phyloP scores from a whole-genome alignment of 805 yeast genomes.

The Ogataea paraovalis region DNA sequence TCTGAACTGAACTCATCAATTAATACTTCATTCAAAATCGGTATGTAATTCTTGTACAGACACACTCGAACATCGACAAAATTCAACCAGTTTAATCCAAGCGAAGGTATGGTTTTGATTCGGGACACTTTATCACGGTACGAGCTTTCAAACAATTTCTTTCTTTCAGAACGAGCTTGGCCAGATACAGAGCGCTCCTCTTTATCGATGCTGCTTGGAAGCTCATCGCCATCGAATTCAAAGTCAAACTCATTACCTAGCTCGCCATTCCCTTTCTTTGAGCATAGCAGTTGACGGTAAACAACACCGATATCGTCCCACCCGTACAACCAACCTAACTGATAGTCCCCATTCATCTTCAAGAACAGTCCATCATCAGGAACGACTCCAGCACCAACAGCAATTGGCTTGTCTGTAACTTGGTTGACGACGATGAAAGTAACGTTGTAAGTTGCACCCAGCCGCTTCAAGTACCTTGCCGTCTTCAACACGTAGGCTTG shows the following conservation, averaged over 20 bases:
- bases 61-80: slow-evolving; percentile 47
- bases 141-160: slow-evolving; percentile 27
- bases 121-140: slow-evolving; percentile 31
- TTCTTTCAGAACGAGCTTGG: slow-evolving; percentile 25
- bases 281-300: slow-evolving; percentile 25
- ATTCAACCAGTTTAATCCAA: slow-evolving; percentile 55
- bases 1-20: slow-evolving; percentile 33
- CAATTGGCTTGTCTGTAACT: slow-evolving; percentile 58
- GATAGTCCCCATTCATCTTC: slow-evolving; percentile 52
- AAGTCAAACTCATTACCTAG: slow-evolving; percentile 18
- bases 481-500: slow-evolving; percentile 39
- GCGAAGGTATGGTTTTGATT: slow-evolving; percentile 42
- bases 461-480: slow-evolving; percentile 42
- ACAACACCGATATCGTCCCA: slow-evolving; percentile 50
- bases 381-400: slow-evolving; percentile 11
- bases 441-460: slow-evolving; percentile 45
- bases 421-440: slow-evolving; percentile 78
- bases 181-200: slow-evolving; percentile 14
- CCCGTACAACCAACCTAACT: slow-evolving; percentile 69
- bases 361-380: slow-evolving; percentile 27
- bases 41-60: slow-evolving; percentile 39
- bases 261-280: not conserved
- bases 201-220: not conserved
- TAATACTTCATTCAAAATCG: slow-evolving; percentile 32
- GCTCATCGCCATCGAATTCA: slow-evolving; percentile 17